These are phyloP conservation scores for Populus alba DNA, from an alignment of 345 rosid species.

Conservation along the genomic window DNA sequence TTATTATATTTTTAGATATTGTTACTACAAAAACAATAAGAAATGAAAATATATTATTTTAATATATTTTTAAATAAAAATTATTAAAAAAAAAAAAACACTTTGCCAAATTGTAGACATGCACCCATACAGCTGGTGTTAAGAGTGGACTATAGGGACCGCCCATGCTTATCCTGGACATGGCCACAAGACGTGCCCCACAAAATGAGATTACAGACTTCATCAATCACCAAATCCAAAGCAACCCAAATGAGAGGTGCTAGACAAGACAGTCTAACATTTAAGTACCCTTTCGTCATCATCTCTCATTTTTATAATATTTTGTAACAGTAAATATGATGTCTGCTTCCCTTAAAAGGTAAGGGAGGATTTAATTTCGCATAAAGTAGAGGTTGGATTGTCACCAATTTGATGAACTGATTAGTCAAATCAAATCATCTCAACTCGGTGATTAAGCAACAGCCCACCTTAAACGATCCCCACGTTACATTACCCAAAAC, in stretches of 20 bases:
- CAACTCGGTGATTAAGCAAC: not conserved
- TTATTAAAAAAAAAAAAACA: no score
- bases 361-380: slow-evolving; percentile 20
- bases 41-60: no score
- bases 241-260: slow-evolving; percentile 10
- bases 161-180: not conserved
- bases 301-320: not conserved
- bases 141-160: not conserved
- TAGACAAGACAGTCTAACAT: slow-evolving; percentile 17
- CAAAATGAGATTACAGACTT: slow-evolving; percentile 36
- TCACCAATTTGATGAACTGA: not conserved
- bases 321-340: not conserved
- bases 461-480: not conserved
- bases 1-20: no score
- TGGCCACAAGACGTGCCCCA: not conserved
- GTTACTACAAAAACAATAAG: no score
- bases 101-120: not conserved
- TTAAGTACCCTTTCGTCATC: slow-evolving; percentile 14
- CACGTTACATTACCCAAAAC: not conserved
- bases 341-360: slow-evolving; percentile 34
- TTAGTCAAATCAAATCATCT: not conserved
- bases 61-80: no score
- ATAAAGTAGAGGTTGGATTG: not conserved
- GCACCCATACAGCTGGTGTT: slow-evolving; percentile 15
- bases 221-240: slow-evolving; percentile 30